phyloP scores from a whole-genome alignment of 1,284 basidiomycete genomes.

The Apiotrichum mycotoxinovorans region DNA sequence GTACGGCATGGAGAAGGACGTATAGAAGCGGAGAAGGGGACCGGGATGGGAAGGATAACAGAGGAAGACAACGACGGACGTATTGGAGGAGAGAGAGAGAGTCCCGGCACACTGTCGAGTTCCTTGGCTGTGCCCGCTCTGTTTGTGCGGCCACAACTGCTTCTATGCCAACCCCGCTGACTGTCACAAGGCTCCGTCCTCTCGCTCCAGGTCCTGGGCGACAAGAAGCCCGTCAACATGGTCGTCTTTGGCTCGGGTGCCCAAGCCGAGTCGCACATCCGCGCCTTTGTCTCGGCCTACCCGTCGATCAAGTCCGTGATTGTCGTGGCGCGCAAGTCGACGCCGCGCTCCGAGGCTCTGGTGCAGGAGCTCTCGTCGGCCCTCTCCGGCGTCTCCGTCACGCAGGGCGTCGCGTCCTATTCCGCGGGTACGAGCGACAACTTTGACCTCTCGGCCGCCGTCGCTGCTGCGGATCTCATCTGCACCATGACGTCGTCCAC shows the following conservation, averaged over 20 bases:
- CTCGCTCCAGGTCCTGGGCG: slow-evolving; percentile 57
- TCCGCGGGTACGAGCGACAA: not conserved
- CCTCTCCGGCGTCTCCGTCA: slow-evolving; percentile 50
- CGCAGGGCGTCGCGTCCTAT: slow-evolving; percentile 24
- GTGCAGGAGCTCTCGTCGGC: slow-evolving; percentile 47
- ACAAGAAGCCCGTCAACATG: slow-evolving; percentile 53
- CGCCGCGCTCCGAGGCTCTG: slow-evolving; percentile 56
- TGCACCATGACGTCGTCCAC: slow-evolving; percentile 71
- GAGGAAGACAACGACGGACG: too few relatives aligned
- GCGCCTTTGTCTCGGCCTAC: slow-evolving; percentile 61
- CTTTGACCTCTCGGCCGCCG: slow-evolving; percentile 23
- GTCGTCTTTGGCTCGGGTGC: slow-evolving; percentile 71
- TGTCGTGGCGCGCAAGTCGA: slow-evolving; percentile 63
- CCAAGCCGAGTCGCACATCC: slow-evolving; percentile 62
- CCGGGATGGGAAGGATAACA: too few relatives aligned
- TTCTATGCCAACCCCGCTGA: too few relatives aligned
- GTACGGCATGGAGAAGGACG: too few relatives aligned
- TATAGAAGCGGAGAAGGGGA: too few relatives aligned
- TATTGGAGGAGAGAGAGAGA: too few relatives aligned
- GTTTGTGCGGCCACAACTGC: too few relatives aligned
- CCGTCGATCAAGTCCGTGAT: slow-evolving; percentile 58
- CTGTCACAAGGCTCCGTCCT: slow-evolving; percentile 63
- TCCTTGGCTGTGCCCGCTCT: too few relatives aligned
- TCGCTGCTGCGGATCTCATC: slow-evolving; percentile 45
- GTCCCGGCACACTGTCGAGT: too few relatives aligned